Base-by-base conservation (phyloP, 768 basidiomycete genomes). In the Flagelloscypha sp. region DNA sequence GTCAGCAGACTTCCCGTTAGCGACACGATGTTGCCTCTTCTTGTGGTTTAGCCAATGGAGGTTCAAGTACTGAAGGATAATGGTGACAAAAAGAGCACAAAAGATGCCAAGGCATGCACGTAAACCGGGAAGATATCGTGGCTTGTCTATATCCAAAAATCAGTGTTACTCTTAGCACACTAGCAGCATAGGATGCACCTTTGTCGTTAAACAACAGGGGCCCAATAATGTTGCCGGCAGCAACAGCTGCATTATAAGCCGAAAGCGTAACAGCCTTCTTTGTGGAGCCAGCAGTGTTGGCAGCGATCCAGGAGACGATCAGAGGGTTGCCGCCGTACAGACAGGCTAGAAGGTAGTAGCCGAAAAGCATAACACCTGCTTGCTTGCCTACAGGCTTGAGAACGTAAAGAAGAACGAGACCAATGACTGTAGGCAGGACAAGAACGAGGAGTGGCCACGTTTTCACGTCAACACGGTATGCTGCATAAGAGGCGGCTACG, bases 251-350 rank as follows among this genome's bases (percentile, higher is more conserved):
- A 18, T 35, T 25, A 25, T 25, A 35, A 13, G 15, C 33, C 11
- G 20, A 22, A 5, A 35, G 21, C 9, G 24, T n/a, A 18, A 35
- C 21, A 21, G 15, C 16, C 7, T 21, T 22, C 33, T 35, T 35
- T n/a, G 33, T 35, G 15, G 19, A 25, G n/a, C 33, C 33, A 23
- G 33, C 33, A 27, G 33, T 35, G 18, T 35, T 35, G n/a, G 20
- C 33, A n/a, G 24, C 21, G 4, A 35, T 22, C 33, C 33, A 35
- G 12, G 33, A 35, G 5, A 25, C 21, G 24, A 35, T 35, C 11
- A 35, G 22, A 28, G 33, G 33, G 24, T 22, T 35, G 24, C 12
- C 22, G 19, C 33, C 33, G 24, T 22, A 35, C 9, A 35, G 33
- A n/a, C 15, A 35, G 18, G 33, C 33, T 10, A 35, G 33, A 11